A percentile compares a stretch with the other conserved stretches of the same genome.
phyloP scores from a whole-genome alignment of 306 rosid genomes.

The Hylodesmum podocarpum region DNA sequence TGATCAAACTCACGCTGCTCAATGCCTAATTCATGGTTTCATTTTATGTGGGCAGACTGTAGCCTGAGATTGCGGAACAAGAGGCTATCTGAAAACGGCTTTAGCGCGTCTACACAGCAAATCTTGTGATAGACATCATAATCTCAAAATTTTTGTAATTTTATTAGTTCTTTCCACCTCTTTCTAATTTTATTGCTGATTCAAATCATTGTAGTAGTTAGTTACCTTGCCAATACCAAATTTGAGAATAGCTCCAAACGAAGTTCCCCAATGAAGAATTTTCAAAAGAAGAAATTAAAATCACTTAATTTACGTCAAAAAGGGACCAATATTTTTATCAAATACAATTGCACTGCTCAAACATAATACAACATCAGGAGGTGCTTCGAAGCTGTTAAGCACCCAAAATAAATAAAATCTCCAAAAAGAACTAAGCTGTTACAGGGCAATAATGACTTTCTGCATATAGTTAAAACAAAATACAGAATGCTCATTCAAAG shows the following conservation, averaged over 20 bases:
- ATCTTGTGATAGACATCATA: constrained; percentile 3
- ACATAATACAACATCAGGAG: constrained; percentile 9
- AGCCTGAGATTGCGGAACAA: constrained; percentile 31
- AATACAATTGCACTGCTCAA: background rate
- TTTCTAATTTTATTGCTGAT: background rate
- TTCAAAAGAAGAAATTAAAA: background rate
- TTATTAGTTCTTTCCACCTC: background rate
- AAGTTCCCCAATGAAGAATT: background rate
- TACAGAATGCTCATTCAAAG: constrained; percentile 26
- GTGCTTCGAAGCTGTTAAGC: background rate
- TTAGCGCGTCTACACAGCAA: background rate
- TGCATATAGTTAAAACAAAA: constrained; percentile 6
- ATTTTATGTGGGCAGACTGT: constrained; percentile 65
- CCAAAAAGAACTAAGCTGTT: background rate
- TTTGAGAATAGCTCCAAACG: background rate
- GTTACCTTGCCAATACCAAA: background rate
- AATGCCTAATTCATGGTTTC: constrained; percentile 85
- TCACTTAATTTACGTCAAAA: background rate
- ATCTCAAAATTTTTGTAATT: background rate
- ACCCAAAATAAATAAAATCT: constrained; percentile 23
- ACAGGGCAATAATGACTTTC: constrained; percentile 13
- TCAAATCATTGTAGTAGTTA: background rate
- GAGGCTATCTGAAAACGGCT: background rate
- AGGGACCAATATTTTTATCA: background rate
- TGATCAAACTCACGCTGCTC: constrained; percentile 65